Evolutionary conservation across 768 basidiomycete genomes (phyloP).

Genomic region (Psilocybe cyanescens): DNA sequence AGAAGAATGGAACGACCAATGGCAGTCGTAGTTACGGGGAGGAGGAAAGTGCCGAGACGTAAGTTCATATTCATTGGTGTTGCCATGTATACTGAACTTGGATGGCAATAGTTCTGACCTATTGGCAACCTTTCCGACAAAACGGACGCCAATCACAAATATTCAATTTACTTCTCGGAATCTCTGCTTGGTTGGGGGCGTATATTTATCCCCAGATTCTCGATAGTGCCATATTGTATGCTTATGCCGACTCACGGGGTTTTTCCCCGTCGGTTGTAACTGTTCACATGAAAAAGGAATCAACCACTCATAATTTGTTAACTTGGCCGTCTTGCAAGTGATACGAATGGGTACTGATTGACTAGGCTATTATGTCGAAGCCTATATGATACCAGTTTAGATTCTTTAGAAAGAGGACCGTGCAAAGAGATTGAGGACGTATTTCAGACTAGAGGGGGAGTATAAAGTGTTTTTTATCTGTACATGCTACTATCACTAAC

Average conservation of each 20-base stretch:
- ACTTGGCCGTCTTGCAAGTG: background rate
- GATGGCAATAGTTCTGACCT: constrained; percentile 69
- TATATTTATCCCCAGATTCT: constrained; percentile 63
- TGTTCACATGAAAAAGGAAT: background rate
- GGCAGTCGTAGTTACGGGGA: constrained; percentile 44
- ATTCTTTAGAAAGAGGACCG: no score
- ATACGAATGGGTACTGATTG: no score
- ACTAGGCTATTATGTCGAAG: no score
- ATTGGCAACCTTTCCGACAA: constrained; percentile 91
- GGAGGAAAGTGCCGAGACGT: constrained; percentile 75
- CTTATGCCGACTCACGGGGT: background rate
- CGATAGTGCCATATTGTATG: constrained; percentile 20
- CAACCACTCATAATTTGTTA: background rate
- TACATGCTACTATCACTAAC: no score
- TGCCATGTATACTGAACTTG: background rate
- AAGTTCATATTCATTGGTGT: constrained; percentile 40
- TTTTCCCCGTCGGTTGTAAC: background rate
- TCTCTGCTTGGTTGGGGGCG: constrained; percentile 87
- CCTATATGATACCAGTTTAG: no score
- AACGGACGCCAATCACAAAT: constrained; percentile 91
- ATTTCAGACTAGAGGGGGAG: no score
- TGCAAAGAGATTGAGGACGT: no score
- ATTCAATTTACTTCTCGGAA: constrained; percentile 96
- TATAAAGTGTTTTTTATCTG: no score
- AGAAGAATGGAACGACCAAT: constrained; percentile 53